Evolutionary conservation across 2,329 filamentous ascomycete species (phyloP), one percentile per base, ranked within the genome.

Genomic region (Arthrobotrys sinensis): DNA sequence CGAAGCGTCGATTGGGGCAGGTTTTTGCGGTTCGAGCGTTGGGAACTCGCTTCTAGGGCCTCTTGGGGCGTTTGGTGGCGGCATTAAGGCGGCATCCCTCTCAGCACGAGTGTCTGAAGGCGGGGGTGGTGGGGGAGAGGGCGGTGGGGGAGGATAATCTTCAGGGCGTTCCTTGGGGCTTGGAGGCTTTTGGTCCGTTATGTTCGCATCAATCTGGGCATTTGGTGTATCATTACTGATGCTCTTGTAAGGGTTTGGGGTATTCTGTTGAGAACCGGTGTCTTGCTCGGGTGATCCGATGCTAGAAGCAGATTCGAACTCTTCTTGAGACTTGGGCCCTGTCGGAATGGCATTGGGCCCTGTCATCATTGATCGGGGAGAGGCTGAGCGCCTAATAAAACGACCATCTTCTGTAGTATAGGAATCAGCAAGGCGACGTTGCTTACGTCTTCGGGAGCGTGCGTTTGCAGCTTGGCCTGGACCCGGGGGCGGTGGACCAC

Each of bases 11-110:
- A 77, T 77, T 14, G 73, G 73, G 1, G 66, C 46, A 12, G 73
- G 73, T 43, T 77, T 77, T 12, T 50, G 52, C 0, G 66, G 24
- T 14, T 71, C 66, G 5, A 76, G 55, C 11, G 57, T 19, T 3
- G 73, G 53, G 4, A 55, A 11, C 14, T 77, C 73, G 16, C 66
- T 45, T 50, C 73, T 52, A 2, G 73, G 73, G 7, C 73, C 73
- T 24, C 73, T 62, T 10, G 73, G 73, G 4, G 73, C 73, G 19
- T 77, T 77, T 3, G 73, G 73, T 24, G 73, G 73, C 7, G 73
- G 73, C 73, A 77, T 77, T n/a, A 77, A 53, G 6, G 73, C 73
- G n/a, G 73, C 57, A 66, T 77, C 73, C 36, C 73, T 24, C 16
- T 77, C 73, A 4, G 73, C 73, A 12, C 73, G 73, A 28, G 73